Evolutionary conservation across 805 yeast genomes (phyloP).

Genomic region (Barnettozyma salicaria): DNA sequence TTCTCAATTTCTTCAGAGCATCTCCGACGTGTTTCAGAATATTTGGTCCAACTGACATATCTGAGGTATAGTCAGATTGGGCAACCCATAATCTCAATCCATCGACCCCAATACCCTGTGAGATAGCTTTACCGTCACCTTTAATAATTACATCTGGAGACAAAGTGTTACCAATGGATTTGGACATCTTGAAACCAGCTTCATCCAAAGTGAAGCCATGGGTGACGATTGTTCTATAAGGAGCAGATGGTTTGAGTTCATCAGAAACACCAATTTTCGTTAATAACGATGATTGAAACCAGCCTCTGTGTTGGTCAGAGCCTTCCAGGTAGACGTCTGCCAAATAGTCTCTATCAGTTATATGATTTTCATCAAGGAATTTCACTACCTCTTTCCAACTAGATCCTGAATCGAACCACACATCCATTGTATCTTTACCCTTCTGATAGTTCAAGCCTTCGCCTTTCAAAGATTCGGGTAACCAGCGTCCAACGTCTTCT

Average conservation of each 20-base stretch:
- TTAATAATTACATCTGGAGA: constrained; percentile 61
- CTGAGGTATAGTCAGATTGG: constrained; percentile 78
- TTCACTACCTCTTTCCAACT: constrained; percentile 68
- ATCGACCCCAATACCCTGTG: constrained; percentile 75
- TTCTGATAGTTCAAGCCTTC: constrained; percentile 44
- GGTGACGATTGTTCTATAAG: constrained; percentile 72
- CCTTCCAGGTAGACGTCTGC: constrained; percentile 94
- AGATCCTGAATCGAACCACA: constrained; percentile 97
- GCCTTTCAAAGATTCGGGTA: constrained; percentile 48
- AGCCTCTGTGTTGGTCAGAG: constrained; percentile 97
- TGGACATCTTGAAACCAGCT: constrained; percentile 87
- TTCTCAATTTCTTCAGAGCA: constrained; percentile 70
- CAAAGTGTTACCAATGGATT: constrained; percentile 80
- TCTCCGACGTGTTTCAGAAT: constrained; percentile 74
- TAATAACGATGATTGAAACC: constrained; percentile 93
- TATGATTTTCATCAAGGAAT: constrained; percentile 30
- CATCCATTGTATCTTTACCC: constrained; percentile 94
- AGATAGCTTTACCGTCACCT: constrained; percentile 43
- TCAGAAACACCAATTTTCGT: constrained; percentile 55
- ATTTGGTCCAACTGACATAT: constrained; percentile 67
- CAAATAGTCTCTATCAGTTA: constrained; percentile 35
- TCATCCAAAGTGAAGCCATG: constrained; percentile 93
- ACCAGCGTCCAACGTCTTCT: constrained; percentile 56
- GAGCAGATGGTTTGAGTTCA: constrained; percentile 36
- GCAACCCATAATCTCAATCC: constrained; percentile 91